Evolutionary conservation across 495 filamentous ascomycete genomes (phyloP).

Genomic region (Mytilinidion resinicola): DNA sequence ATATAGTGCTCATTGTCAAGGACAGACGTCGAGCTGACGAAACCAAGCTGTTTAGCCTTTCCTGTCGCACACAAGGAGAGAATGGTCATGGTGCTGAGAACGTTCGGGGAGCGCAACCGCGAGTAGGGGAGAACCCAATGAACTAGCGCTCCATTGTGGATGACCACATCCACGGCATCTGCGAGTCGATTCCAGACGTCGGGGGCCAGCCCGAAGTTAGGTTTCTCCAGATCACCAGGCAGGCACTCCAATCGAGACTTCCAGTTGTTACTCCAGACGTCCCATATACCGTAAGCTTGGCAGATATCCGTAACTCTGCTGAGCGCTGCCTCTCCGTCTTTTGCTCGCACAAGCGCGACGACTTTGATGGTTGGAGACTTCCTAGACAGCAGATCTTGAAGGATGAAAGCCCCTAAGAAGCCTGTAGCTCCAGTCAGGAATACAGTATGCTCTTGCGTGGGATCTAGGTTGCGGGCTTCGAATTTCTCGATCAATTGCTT

Average conservation of each 20-base stretch:
- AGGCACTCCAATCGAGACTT: slow-evolving; percentile 54
- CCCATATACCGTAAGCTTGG: slow-evolving; percentile 78
- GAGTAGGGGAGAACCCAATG: slow-evolving; percentile 84
- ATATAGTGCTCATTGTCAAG: slow-evolving; percentile 80
- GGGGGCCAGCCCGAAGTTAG: slow-evolving; percentile 62
- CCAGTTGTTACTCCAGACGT: slow-evolving; percentile 75
- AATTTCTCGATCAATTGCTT: slow-evolving; percentile 44
- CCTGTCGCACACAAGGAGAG: slow-evolving; percentile 69
- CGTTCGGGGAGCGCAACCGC: slow-evolving; percentile 69
- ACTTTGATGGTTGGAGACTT: slow-evolving; percentile 49
- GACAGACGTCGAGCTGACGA: slow-evolving; percentile 79
- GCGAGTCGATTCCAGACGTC: slow-evolving; percentile 57
- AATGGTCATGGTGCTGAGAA: slow-evolving; percentile 70
- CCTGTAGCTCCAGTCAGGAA: slow-evolving; percentile 90
- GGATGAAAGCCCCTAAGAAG: slow-evolving; percentile 78
- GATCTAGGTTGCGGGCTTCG: slow-evolving; percentile 33
- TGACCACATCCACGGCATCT: slow-evolving; percentile 64
- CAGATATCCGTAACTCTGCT: slow-evolving; percentile 47
- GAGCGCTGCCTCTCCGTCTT: slow-evolving; percentile 48
- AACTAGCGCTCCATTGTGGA: slow-evolving; percentile 86
- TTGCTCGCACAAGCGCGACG: slow-evolving; percentile 70
- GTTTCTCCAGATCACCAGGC: slow-evolving; percentile 64
- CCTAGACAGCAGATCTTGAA: slow-evolving; percentile 60
- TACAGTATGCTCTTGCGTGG: slow-evolving; percentile 46
- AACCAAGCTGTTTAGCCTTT: slow-evolving; percentile 73